Conservation (phyloP, 352 stramenopile genomes). For the Globisporangium barbulae region DNA sequence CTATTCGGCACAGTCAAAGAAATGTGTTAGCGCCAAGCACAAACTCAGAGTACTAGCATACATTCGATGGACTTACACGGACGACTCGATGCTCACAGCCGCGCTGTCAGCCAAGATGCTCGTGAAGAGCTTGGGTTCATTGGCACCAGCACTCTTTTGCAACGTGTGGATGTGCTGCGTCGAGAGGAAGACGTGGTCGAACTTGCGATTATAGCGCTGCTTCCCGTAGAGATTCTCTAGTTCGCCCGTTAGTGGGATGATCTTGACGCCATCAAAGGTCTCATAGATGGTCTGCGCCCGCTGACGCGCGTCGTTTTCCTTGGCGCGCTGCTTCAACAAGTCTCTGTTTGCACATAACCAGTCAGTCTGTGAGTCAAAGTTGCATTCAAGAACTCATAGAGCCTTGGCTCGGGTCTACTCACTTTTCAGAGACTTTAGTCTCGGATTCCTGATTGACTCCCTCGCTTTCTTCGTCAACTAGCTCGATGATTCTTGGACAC, state of each 20-base stretch:
- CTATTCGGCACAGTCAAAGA: conserved; percentile 20
- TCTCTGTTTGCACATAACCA: conserved; percentile 17
- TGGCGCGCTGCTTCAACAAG: conserved; percentile 22
- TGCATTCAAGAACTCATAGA: not conserved
- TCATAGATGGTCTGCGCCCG: conserved; percentile 41
- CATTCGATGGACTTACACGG: conserved; percentile 40
- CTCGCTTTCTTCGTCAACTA: conserved; percentile 20
- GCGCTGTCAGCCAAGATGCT: conserved; percentile 40
- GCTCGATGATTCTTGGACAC: conserved; percentile 25
- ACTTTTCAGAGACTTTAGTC: conserved; percentile 14
- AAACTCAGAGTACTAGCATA: not conserved
- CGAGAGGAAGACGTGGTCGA: conserved; percentile 69
- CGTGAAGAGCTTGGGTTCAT: conserved; percentile 28
- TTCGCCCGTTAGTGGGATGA: conserved; percentile 61
- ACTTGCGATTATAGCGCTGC: conserved; percentile 55
- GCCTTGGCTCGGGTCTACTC: not conserved
- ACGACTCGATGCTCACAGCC: conserved; percentile 64
- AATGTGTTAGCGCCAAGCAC: not conserved
- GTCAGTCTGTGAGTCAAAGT: not conserved
- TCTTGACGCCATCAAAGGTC: conserved; percentile 63
- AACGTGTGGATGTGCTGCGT: conserved; percentile 57
- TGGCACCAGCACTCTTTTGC: conserved; percentile 15
- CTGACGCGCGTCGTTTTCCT: conserved; percentile 30
- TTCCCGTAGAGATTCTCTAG: conserved; percentile 59
- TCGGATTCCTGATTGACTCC: conserved; percentile 13